Conservation (phyloP, 2,329 filamentous ascomycete genomes). For the Immersiporthe knoxdaviesiana region DNA sequence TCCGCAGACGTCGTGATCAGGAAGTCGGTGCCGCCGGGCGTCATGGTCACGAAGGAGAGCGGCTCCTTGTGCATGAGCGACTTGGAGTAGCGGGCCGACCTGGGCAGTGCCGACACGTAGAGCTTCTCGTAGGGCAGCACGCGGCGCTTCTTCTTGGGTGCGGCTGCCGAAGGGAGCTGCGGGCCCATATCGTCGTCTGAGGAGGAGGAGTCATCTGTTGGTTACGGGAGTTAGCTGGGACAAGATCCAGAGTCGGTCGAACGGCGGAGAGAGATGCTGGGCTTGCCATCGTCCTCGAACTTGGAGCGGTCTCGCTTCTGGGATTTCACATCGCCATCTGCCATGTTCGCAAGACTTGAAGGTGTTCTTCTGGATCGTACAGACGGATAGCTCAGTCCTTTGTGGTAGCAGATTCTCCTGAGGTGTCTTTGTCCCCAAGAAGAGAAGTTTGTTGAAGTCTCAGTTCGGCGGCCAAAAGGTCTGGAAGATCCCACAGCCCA, state of each 20-base stretch:
- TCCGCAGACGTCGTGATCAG: conserved; percentile 92
- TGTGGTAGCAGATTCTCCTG: not conserved
- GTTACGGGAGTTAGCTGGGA: conserved; percentile 15
- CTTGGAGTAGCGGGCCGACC: conserved; percentile 82
- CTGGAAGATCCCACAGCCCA: not conserved
- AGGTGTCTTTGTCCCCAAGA: not conserved
- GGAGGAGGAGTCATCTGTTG: conserved; percentile 66
- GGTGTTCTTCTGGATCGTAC: not conserved
- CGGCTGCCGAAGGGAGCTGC: conserved; percentile 77
- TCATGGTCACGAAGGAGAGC: conserved; percentile 83
- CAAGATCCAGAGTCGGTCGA: not conserved
- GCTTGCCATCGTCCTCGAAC: conserved; percentile 50
- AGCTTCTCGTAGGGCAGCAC: conserved; percentile 93
- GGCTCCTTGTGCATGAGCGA: conserved; percentile 99
- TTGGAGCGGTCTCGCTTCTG: conserved; percentile 62
- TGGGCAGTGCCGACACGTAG: conserved; percentile 87
- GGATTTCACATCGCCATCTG: conserved; percentile 41
- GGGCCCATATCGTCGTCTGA: conserved; percentile 94
- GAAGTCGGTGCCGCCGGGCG: conserved; percentile 86
- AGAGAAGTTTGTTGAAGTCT: not conserved
- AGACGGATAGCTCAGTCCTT: too few relatives aligned
- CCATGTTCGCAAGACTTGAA: conserved; percentile 35
- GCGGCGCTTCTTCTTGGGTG: conserved; percentile 87
- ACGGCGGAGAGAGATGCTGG: not conserved
- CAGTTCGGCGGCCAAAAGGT: not conserved